Base-by-base conservation (phyloP, 805 yeast genomes). In the Lipomyces yamanashiensis region DNA sequence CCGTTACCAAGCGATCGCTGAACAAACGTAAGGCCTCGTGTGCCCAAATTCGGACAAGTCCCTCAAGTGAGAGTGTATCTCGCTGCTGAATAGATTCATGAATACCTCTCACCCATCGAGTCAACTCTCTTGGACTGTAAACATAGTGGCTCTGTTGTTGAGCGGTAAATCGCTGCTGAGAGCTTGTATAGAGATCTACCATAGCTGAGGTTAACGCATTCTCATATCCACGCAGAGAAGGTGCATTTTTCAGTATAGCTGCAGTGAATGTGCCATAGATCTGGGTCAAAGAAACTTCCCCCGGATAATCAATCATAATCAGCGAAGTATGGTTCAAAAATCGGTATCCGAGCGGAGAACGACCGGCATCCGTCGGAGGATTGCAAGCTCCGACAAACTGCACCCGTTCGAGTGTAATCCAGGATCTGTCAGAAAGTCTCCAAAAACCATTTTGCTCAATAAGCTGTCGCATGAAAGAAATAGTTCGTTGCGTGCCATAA, bases 381-480 rank as follows among this genome's bases (percentile, higher is more conserved):
- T 93, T 93, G 74, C 98, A 93, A 0, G 98, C 98, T 8, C 96
- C 98, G n/a, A 92, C 95, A 76, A 93, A 81, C 71, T 89, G 96
- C 34, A 93, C 79, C 52, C 86, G 81, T 17, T 80, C 77, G 8
- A 91, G 64, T 0, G 77, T 67, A 1, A 92, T 85, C 96, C 97
- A 93, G 33, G 80, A 80, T 53, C 80, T 79, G 36, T 84, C 84
- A 10, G 75, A 71, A 0, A 81, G 75, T 55, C 84, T 80, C 95
- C 96, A 91, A 72, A 91, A 93, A 0, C 98, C 97, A 0, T 78
- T 74, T 21, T 82, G 82, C 67, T 88, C 93, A 7, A 90, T 77
- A 71, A 93, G 71, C 70, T 90, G 93, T 51, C 98, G 82, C 63
- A 93, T 71, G 47, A 92, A 83, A 0, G 88, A 80, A 10, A 90